These are phyloP conservation scores for Aspergillus tamarii DNA, from an alignment of 2,329 filamentous ascomycete species.

Conservation along the genomic window DNA sequence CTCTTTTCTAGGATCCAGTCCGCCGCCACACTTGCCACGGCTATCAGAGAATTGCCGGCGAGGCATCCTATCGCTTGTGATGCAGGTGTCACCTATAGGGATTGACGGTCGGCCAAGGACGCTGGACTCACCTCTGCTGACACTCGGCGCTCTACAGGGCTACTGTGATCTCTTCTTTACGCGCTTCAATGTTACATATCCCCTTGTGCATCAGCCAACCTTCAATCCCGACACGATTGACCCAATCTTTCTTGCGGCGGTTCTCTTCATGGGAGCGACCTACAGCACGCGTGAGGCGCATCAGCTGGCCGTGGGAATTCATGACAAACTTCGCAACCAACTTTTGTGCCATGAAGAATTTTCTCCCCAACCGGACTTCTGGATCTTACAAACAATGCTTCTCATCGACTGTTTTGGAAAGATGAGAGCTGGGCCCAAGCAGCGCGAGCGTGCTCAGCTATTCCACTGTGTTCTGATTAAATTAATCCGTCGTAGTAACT, in stretches of 20 bases:
- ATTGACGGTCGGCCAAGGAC: background rate
- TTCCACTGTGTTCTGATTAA: background rate
- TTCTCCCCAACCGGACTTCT: background rate
- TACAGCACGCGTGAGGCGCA: background rate
- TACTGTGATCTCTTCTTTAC: background rate
- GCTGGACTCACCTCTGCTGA: background rate
- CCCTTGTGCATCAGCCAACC: background rate
- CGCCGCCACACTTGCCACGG: background rate
- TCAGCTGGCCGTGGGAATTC: background rate
- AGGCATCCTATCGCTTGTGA: background rate
- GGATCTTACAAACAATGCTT: background rate
- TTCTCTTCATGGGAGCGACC: background rate
- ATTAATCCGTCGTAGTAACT: background rate
- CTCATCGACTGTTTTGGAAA: background rate
- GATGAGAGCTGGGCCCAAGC: background rate
- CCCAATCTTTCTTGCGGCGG: background rate
- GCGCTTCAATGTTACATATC: background rate
- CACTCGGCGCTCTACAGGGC: background rate
- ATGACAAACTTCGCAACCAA: background rate
- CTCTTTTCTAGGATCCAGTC: background rate
- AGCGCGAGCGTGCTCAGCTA: background rate
- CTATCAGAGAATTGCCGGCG: background rate
- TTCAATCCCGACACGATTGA: background rate
- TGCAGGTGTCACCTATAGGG: background rate
- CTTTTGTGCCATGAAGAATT: background rate